phyloP scores from a whole-genome alignment of 306 rosid genomes.

The Parietaria judaica region DNA sequence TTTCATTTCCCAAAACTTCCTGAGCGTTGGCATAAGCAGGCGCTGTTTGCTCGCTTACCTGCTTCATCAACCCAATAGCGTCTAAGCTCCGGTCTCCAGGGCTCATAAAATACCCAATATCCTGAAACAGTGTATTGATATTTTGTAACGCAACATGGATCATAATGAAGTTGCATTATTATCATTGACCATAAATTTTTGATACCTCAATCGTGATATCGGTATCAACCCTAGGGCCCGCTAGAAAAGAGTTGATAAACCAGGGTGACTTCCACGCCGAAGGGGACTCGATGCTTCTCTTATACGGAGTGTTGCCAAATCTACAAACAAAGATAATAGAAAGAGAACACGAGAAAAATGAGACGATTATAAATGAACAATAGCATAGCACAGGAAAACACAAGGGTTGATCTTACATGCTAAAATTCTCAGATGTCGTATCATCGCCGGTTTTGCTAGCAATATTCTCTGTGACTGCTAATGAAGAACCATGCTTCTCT shows the following conservation, averaged over 20 bases:
- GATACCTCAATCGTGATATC: slow-evolving; percentile 88
- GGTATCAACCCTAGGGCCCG: slow-evolving; percentile 68
- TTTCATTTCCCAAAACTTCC: slow-evolving; percentile 62
- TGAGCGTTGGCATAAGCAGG: slow-evolving; percentile 79
- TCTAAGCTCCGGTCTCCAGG: slow-evolving; percentile 81
- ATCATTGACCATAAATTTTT: slow-evolving; percentile 5
- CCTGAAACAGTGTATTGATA: slow-evolving; percentile 37
- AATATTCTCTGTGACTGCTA: slow-evolving; percentile 33
- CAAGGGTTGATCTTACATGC: slow-evolving; percentile 48
- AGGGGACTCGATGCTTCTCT: slow-evolving; percentile 91
- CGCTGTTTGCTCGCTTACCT: slow-evolving; percentile 77
- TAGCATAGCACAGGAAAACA: neutral
- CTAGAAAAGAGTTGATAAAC: slow-evolving; percentile 63
- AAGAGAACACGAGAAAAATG: slow-evolving; percentile 15
- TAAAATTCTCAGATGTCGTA: slow-evolving; percentile 35
- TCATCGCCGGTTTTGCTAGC: slow-evolving; percentile 35
- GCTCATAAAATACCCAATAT: slow-evolving; percentile 72
- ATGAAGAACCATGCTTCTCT: slow-evolving; percentile 35
- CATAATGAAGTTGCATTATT: neutral
- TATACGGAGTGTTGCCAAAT: slow-evolving; percentile 72
- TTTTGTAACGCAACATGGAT: neutral
- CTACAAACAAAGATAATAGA: slow-evolving; percentile 32
- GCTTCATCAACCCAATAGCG: slow-evolving; percentile 85
- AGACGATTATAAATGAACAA: neutral
- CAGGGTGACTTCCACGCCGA: slow-evolving; percentile 97